Evolutionary conservation across 1,284 basidiomycete genomes (phyloP), one percentile per base, ranked within the genome.

Genomic region (Lentinula novae-zelandiae): DNA sequence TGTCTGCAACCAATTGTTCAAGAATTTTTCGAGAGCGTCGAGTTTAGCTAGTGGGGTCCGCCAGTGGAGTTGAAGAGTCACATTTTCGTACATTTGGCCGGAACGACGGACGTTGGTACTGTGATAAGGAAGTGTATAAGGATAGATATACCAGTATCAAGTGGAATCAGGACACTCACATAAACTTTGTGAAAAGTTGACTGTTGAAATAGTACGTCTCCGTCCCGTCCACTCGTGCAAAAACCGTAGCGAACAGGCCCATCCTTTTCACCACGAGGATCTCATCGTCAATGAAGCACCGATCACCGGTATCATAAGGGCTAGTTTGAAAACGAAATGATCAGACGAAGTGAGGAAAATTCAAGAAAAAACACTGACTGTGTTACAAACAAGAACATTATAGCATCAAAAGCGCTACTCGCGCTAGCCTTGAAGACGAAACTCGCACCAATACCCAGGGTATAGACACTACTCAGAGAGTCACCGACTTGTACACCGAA

Each of bases 191-290:
- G 70, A 87, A 88, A 13, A 90, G 75, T 65, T 85, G 84, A 65
- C 85, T 88, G 74, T 90, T 91, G 73, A 86, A 90, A 67, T 90
- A 90, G 67, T 91, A 91, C 8, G 87, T 83, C 67, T 89, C 85
- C 8, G 86, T 86, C 13, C 89, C 89, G 66, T 91, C 89, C 5
- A 78, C 67, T 27, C 87, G 84, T 27, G 79, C 71, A 66, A 90
- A 90, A 22, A 86, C 78, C 1, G 88, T 90, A 22, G 87, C 88
- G 65, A 90, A 89, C 46, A 91, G 70, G 0, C 84, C 85, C 80
- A 91, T 90, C 73, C 85, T 87, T 72, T 89, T 91, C 44, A 92
- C 89, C 36, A 88, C 78, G 17, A 91, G 69, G 64, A 87, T 85
- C 64, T 92, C 87, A 27, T 82, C 70, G 63, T 86, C 85, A 64